phyloP scores from a whole-genome alignment of 2,329 filamentous ascomycete genomes.

The Aureobasidium sp. region DNA sequence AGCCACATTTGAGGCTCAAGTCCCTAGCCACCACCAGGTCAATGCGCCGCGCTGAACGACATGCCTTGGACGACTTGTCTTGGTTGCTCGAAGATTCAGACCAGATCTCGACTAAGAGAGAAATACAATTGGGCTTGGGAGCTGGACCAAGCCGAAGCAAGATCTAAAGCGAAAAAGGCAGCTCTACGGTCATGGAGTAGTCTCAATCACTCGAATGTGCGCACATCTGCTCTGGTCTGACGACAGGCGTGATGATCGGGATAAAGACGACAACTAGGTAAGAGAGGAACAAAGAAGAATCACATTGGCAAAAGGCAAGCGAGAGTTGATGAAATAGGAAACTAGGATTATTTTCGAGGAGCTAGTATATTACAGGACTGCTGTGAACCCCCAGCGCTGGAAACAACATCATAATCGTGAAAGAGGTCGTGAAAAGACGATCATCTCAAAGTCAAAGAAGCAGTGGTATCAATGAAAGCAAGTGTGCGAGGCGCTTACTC shows the following conservation, averaged over 20 bases:
- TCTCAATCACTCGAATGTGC: too few relatives aligned
- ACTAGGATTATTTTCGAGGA: conserved; percentile 10
- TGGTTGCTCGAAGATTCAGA: background rate
- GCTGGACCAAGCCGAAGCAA: background rate
- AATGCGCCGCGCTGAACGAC: background rate
- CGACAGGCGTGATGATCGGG: too few relatives aligned
- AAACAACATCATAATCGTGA: conserved; percentile 13
- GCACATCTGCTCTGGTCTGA: too few relatives aligned
- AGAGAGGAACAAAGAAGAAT: background rate
- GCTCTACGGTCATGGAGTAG: background rate
- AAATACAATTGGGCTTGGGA: too few relatives aligned
- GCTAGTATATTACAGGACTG: conserved; percentile 10
- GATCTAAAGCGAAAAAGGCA: background rate
- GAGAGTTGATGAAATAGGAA: background rate
- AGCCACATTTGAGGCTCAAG: conserved; percentile 3
- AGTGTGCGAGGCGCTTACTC: conserved; percentile 26
- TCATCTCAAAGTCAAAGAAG: conserved; percentile 8
- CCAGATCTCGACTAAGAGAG: background rate
- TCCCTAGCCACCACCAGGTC: background rate
- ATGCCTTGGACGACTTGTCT: background rate
- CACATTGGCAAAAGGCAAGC: background rate
- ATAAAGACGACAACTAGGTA: too few relatives aligned
- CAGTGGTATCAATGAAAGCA: background rate
- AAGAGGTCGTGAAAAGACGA: conserved; percentile 10
- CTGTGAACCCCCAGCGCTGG: conserved; percentile 8